Evolutionary conservation across 202 grass and related monocot species (phyloP).

Genomic region (Elaeis oleifera): DNA sequence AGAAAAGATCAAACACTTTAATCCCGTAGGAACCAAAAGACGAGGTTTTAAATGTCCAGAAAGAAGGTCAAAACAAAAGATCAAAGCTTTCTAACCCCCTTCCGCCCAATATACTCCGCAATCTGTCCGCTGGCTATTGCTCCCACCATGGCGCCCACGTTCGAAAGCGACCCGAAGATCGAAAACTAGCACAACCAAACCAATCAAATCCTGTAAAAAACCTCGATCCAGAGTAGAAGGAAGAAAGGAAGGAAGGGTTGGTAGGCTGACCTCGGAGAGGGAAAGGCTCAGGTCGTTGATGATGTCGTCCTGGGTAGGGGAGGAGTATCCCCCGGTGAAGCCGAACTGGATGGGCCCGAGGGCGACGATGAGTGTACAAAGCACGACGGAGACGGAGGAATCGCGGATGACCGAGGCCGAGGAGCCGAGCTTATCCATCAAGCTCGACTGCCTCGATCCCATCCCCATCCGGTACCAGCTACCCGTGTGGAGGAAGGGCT

Average conservation of each 20-base stretch:
- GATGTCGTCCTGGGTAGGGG: slow-evolving; percentile 76
- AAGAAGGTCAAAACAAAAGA: neutral
- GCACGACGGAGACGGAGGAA: slow-evolving; percentile 73
- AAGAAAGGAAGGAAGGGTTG: neutral
- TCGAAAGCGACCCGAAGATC: slow-evolving; percentile 78
- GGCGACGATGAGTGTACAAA: slow-evolving; percentile 95
- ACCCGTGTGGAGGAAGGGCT: slow-evolving; percentile 74
- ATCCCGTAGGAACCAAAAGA: no score
- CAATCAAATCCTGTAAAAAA: neutral
- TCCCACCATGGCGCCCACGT: slow-evolving; percentile 89
- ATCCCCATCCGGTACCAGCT: slow-evolving; percentile 83
- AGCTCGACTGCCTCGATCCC: slow-evolving; percentile 72
- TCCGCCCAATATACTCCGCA: slow-evolving; percentile 77
- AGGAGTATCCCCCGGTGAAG: slow-evolving; percentile 87
- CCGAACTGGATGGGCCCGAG: slow-evolving; percentile 96
- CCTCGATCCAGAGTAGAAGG: neutral
- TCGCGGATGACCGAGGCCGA: slow-evolving; percentile 60
- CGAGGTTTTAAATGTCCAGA: no score
- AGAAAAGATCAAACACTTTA: no score
- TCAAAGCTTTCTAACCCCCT: slow-evolving; percentile 45
- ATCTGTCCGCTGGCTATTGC: slow-evolving; percentile 92
- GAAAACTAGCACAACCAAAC: slow-evolving; percentile 51
- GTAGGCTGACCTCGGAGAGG: slow-evolving; percentile 54
- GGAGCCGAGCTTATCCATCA: slow-evolving; percentile 37
- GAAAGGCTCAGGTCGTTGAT: slow-evolving; percentile 69